phyloP scores from a whole-genome alignment of 768 basidiomycete genomes.

The Cystofilobasidium capitatum region DNA sequence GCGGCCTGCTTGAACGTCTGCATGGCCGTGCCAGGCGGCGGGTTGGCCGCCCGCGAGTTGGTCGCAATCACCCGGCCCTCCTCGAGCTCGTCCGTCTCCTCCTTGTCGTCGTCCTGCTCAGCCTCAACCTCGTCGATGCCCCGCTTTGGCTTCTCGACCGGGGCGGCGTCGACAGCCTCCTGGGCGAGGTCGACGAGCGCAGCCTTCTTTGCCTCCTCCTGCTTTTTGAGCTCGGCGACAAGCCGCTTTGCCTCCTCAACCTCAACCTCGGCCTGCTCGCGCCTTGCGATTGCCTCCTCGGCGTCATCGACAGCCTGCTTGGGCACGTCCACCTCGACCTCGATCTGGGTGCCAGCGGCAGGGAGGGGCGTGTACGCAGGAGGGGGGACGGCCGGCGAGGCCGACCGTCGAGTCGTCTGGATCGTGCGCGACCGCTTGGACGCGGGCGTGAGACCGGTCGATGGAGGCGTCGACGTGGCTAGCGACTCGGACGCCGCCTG shows the following conservation, averaged over 20 bases:
- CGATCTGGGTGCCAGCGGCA: slow-evolving; percentile 54
- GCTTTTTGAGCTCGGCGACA: slow-evolving; percentile 17
- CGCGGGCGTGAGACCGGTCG: slow-evolving; percentile 33
- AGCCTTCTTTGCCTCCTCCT: neutral
- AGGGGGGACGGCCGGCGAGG: slow-evolving; percentile 42
- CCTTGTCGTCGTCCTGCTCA: slow-evolving; percentile 47
- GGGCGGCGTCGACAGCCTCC: neutral
- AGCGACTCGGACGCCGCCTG: slow-evolving; percentile 36
- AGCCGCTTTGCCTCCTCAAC: slow-evolving; percentile 6
- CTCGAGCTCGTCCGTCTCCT: slow-evolving; percentile 53
- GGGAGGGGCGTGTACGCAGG: slow-evolving; percentile 32
- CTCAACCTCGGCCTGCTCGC: slow-evolving; percentile 28
- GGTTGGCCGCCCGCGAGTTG: slow-evolving; percentile 48
- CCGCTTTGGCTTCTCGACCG: neutral
- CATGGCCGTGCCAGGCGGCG: slow-evolving; percentile 46
- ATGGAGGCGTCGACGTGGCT: slow-evolving; percentile 35
- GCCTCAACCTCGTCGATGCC: slow-evolving; percentile 41
- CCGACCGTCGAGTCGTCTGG: slow-evolving; percentile 28
- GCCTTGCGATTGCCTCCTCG: slow-evolving; percentile 16
- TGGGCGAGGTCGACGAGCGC: neutral
- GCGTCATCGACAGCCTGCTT: slow-evolving; percentile 30
- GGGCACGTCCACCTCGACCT: slow-evolving; percentile 47
- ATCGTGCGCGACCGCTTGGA: slow-evolving; percentile 10
- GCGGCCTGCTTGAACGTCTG: slow-evolving; percentile 65
- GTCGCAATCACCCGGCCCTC: slow-evolving; percentile 50